Base-by-base conservation (phyloP, 345 rosid species). In the Schrenkiella parvula region DNA sequence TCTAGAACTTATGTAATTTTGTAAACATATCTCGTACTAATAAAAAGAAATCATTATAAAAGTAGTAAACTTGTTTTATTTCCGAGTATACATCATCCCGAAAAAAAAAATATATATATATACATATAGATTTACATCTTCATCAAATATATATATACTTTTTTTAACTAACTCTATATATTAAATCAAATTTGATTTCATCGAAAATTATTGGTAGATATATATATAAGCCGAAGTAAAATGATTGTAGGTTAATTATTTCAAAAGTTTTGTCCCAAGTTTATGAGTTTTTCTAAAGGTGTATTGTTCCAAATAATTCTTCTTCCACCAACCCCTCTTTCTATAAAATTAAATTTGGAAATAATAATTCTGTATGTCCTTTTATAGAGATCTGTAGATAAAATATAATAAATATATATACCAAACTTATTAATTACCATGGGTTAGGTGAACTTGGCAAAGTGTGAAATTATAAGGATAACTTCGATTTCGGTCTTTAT, bases 361-460 rank as follows among this genome's bases (percentile, higher is more conserved):
- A 44, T 31, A 17, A 47, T 11, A 22, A 23, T 5, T 55, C 25
- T 6, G 26, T 37, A 35, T n/a, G 31, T 41, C 39, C 28, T 5
- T 46, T 28, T 28, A 5, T 38, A 9, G 0, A 43, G 19, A 66
- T 29, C 38, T 21, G 17, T 6, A 5, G 62, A 67, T 22, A 29
- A 58, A 58, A 66, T 43, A 59, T 31, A 48, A 59, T 31, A 48
- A 28, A 64, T 17, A 19, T 19, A 26, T 5, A 32, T 35, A 62
- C 32, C 43, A 64, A 54, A 70, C 25, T 42, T 21, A 32, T 6
- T 38, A n/a, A 55, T 64, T 37, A 70, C 60, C 38, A 70, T 3
- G 50, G 50, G 72, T 70, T 76, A 76, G 80, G 80, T 76, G 71
- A 63, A 55, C 51, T 44, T 55, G 75, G 44, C 29, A 35, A 35